Percentiles rank a stretch among this genome's conserved stretches.
phyloP scores from a whole-genome alignment of 179 eudicot species.

The Drosera spatulata region DNA sequence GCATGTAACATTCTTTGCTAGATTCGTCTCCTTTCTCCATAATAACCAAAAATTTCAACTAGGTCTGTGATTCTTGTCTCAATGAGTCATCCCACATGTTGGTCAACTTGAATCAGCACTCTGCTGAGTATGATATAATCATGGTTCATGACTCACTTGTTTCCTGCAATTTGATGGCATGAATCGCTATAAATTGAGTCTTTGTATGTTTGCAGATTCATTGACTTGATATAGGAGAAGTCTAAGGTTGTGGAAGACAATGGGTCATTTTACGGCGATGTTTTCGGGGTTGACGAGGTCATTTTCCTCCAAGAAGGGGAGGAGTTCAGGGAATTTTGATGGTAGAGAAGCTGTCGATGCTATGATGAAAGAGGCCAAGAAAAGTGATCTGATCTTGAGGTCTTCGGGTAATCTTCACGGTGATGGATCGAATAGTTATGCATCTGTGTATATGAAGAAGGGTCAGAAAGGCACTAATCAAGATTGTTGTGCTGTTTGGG shows the following conservation, averaged over 20 bases:
- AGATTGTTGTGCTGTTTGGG: slow-evolving; percentile 96
- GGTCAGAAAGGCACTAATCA: slow-evolving; percentile 90
- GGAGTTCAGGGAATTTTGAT: slow-evolving; percentile 34
- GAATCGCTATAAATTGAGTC: neutral
- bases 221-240: neutral
- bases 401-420: slow-evolving; percentile 58
- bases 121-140: too few relatives aligned
- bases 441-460: slow-evolving; percentile 56
- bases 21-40: slow-evolving; percentile 13
- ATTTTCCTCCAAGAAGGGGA: slow-evolving; percentile 33
- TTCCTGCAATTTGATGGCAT: neutral
- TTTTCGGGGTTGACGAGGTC: slow-evolving; percentile 77
- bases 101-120: too few relatives aligned
- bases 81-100: too few relatives aligned
- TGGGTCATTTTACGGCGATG: slow-evolving; percentile 86
- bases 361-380: slow-evolving; percentile 66
- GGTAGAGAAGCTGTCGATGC: slow-evolving; percentile 58
- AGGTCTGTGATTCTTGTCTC: too few relatives aligned
- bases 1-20: slow-evolving; percentile 13
- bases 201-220: slow-evolving; percentile 2
- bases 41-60: too few relatives aligned
- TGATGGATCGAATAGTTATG: slow-evolving; percentile 52
- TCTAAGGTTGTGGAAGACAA: slow-evolving; percentile 16
- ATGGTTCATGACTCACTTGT: too few relatives aligned
- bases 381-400: slow-evolving; percentile 57